Percentiles rank a stretch among this genome's conserved stretches.
Conservation (phyloP, 768 basidiomycete genomes). For the Boletus eberwhitei region DNA sequence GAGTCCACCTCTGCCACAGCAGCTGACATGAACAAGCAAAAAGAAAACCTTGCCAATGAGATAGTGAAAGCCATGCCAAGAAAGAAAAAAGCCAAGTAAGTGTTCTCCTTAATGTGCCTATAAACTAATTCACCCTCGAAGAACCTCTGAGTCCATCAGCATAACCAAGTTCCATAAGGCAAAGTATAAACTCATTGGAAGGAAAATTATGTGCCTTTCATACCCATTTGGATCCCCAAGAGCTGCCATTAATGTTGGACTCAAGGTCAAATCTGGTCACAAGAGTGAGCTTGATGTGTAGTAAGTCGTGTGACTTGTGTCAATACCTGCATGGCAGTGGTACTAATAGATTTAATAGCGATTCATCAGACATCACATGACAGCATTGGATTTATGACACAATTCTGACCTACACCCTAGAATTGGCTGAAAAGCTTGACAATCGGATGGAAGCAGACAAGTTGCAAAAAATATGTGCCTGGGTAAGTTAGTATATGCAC, state of each 20-base stretch:
- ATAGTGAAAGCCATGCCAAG: not conserved
- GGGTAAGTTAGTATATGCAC: not conserved
- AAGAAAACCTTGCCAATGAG: not conserved
- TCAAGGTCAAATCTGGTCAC: not conserved
- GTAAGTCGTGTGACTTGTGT: too few species aligned
- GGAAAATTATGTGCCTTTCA: not conserved
- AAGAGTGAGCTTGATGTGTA: not conserved
- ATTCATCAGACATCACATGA: too few species aligned
- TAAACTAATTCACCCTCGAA: not conserved
- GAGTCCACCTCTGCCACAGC: too few species aligned
- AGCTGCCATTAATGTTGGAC: not conserved
- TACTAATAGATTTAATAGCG: too few species aligned
- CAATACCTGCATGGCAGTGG: too few species aligned
- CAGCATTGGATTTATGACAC: not conserved
- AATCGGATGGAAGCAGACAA: too few species aligned
- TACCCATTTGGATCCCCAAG: not conserved
- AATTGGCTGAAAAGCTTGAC: not conserved
- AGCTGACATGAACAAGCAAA: too few species aligned
- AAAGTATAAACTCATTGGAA: not conserved
- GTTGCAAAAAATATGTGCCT: not conserved
- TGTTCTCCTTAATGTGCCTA: not conserved
- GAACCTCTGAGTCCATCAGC: too few species aligned
- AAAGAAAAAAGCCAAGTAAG: not conserved
- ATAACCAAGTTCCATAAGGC: not conserved
- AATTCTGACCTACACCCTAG: not conserved